Conservation (phyloP, 23 red algal species). For the Gracilariopsis chorda region DNA sequence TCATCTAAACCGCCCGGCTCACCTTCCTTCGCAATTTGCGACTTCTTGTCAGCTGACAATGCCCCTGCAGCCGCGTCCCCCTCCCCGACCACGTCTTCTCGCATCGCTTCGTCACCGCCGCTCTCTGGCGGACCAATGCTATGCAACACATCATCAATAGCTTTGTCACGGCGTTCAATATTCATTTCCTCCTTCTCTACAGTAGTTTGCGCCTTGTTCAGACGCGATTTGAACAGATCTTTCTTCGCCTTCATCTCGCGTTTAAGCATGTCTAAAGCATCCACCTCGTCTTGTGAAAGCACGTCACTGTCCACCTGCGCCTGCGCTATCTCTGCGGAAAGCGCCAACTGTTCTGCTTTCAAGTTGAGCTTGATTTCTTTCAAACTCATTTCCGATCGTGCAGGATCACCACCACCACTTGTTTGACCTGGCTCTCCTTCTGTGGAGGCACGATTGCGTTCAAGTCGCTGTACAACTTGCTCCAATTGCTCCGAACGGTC, state of each 20-base stretch:
- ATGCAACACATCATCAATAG: constrained; percentile 4
- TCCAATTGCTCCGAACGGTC: not conserved
- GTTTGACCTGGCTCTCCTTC: not conserved
- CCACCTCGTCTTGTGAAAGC: not conserved
- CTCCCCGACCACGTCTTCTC: too few relatives aligned
- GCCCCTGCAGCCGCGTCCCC: too few relatives aligned
- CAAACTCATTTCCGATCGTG: constrained; percentile 20
- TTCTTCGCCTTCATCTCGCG: constrained; percentile 12
- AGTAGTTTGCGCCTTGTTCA: constrained; percentile 31
- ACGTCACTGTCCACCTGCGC: not conserved
- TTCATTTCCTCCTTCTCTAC: not conserved
- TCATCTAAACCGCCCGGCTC: too few relatives aligned
- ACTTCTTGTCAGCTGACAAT: too few relatives aligned
- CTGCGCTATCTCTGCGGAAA: constrained; percentile 31
- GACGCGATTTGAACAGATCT: not conserved
- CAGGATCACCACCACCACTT: not conserved
- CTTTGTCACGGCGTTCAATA: not conserved
- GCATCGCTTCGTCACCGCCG: not conserved
- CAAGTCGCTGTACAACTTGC: not conserved
- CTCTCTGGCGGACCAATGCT: not conserved
- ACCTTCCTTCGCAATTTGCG: too few relatives aligned
- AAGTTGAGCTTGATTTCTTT: constrained; percentile 15
- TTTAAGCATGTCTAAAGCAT: not conserved
- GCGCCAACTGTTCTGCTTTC: constrained; percentile 14
- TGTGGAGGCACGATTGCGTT: too few relatives aligned